Evolutionary conservation across 176 grass and related monocot genomes (phyloP).

Genomic region (Aegilops sharonensis): DNA sequence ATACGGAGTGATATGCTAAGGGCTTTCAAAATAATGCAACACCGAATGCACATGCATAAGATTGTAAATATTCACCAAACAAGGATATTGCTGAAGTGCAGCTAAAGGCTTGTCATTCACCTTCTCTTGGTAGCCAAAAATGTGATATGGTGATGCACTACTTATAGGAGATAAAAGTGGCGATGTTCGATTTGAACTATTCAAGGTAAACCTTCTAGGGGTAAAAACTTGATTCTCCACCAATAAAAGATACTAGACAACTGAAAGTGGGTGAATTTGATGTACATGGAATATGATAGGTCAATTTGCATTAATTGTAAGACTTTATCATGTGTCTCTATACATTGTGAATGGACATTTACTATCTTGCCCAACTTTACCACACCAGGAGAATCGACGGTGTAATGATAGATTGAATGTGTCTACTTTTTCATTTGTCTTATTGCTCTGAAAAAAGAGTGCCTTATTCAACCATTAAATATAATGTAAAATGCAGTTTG

Average conservation of each 20-base stretch:
- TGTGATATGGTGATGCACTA: not conserved
- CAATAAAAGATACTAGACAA: conserved; percentile 29
- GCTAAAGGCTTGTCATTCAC: not conserved
- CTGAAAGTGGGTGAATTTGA: conserved; percentile 14
- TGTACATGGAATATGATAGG: not conserved
- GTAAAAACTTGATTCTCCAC: conserved; percentile 25
- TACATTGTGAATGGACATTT: not conserved
- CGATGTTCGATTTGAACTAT: conserved; percentile 6
- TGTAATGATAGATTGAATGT: not conserved
- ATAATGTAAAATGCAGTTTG: too few relatives aligned
- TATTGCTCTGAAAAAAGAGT: too few relatives aligned
- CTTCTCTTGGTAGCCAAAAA: not conserved
- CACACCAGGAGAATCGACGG: not conserved
- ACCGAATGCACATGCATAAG: not conserved
- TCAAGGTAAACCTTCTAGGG: not conserved
- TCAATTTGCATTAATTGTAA: not conserved
- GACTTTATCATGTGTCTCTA: not conserved
- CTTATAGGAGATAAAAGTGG: conserved; percentile 33
- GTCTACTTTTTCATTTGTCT: not conserved
- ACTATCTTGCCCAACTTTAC: not conserved
- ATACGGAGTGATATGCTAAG: not conserved
- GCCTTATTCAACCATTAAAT: too few relatives aligned
- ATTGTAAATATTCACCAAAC: not conserved
- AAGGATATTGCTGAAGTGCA: not conserved
- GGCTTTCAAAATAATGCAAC: not conserved